Evolutionary conservation across 2,329 filamentous ascomycete species (phyloP).

Genomic region (Balansia obtecta): DNA sequence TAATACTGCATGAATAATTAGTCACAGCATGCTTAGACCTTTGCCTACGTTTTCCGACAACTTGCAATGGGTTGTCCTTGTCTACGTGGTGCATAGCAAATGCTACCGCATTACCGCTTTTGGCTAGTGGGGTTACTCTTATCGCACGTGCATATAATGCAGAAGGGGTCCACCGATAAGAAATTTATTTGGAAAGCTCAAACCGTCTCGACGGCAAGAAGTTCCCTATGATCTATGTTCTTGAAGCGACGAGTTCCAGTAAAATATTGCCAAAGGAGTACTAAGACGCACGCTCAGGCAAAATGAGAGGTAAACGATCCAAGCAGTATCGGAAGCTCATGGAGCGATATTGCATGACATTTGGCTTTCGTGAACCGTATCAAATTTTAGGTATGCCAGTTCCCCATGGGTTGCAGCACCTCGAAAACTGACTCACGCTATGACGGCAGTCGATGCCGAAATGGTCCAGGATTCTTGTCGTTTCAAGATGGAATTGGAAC

Average conservation of each 20-base stretch:
- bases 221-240: not conserved
- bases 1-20: not conserved
- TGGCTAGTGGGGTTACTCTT: slow-evolving; percentile 10
- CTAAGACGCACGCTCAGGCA: slow-evolving; percentile 9
- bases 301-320: slow-evolving; percentile 37
- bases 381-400: slow-evolving; percentile 60
- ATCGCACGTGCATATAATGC: slow-evolving; percentile 21
- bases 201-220: too few species aligned
- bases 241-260: not conserved
- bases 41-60: not conserved
- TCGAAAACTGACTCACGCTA: slow-evolving; percentile 6
- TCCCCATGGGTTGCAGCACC: not conserved
- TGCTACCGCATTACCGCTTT: not conserved
- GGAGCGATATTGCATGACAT: slow-evolving; percentile 77
- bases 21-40: not conserved
- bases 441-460: slow-evolving; percentile 57
- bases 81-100: not conserved
- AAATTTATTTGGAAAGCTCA: slow-evolving; percentile 22
- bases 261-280: not conserved
- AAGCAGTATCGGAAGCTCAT: slow-evolving; percentile 69
- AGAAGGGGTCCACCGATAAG: slow-evolving; percentile 19
- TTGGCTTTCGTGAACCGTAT: slow-evolving; percentile 88
- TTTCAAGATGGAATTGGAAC: slow-evolving; percentile 82
- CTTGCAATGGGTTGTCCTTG: not conserved
- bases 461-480: slow-evolving; percentile 70